These are phyloP conservation scores for Aegilops umbellulata DNA, from an alignment of 176 grass and related monocot genomes.

Conservation along the genomic window DNA sequence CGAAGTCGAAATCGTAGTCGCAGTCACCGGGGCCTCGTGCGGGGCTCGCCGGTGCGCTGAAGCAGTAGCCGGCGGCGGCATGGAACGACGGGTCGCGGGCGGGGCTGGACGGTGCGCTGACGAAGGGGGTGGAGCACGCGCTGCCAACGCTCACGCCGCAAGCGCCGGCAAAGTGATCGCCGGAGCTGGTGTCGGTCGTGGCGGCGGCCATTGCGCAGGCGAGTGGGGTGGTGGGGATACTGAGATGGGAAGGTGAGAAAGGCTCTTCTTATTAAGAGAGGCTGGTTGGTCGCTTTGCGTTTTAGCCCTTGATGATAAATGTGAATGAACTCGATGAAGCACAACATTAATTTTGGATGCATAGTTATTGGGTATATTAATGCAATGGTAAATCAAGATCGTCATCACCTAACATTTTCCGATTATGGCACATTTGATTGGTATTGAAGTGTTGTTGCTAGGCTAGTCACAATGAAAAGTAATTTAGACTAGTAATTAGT, in stretches of 20 bases:
- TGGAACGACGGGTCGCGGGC: conserved; percentile 19
- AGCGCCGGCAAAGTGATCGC: background rate
- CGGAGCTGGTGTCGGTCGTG: background rate
- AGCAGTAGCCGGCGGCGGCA: conserved; percentile 42
- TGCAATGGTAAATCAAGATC: background rate
- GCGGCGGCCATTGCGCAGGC: conserved; percentile 28
- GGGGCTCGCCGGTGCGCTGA: conserved; percentile 82
- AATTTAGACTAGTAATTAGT: too few species aligned
- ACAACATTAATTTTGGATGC: too few species aligned
- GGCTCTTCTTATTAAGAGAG: background rate
- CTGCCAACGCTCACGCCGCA: background rate
- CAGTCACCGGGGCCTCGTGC: conserved; percentile 20
- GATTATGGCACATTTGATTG: too few species aligned
- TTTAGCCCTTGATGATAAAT: background rate
- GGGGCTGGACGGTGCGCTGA: conserved; percentile 58
- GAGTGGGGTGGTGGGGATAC: conserved; percentile 4
- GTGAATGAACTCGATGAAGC: background rate
- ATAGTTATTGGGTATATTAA: too few species aligned
- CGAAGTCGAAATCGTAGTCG: conserved; percentile 39
- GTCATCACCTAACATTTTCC: too few species aligned
- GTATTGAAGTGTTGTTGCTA: too few species aligned
- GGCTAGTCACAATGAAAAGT: too few species aligned
- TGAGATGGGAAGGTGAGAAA: background rate
- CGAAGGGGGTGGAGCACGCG: conserved; percentile 64
- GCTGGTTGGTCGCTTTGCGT: background rate